phyloP scores from a whole-genome alignment of 495 filamentous ascomycete genomes.

The Hyphodiscus hymeniophilus region DNA sequence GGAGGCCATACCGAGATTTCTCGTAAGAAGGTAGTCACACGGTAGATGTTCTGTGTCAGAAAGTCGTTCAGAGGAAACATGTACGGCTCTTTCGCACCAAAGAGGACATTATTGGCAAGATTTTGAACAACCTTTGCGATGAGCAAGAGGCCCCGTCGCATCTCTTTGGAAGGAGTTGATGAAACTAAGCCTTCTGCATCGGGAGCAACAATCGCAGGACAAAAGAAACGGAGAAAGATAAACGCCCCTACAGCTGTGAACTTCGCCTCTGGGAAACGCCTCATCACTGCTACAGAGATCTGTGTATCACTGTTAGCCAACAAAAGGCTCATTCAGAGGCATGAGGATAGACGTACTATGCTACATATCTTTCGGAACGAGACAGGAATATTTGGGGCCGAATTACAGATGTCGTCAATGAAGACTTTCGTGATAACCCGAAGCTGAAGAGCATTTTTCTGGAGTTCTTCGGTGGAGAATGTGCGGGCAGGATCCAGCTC shows the following conservation, averaged over 20 bases:
- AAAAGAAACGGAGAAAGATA: constrained; percentile 63
- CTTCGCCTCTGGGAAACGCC: constrained; percentile 56
- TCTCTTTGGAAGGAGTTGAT: constrained; percentile 50
- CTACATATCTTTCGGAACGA: constrained; percentile 58
- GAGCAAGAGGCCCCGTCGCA: constrained; percentile 54
- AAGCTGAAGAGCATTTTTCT: constrained; percentile 52
- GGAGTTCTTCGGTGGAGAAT: constrained; percentile 45
- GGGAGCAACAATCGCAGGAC: constrained; percentile 59
- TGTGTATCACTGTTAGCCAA: constrained; percentile 10
- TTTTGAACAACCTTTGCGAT: constrained; percentile 64
- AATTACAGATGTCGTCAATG: constrained; percentile 57
- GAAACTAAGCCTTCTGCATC: constrained; percentile 55
- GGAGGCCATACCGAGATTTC: constrained; percentile 56
- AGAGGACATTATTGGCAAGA: constrained; percentile 60
- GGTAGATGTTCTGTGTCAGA: constrained; percentile 53
- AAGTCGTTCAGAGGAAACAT: constrained; percentile 63
- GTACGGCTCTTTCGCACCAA: constrained; percentile 61
- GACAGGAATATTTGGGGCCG: constrained; percentile 46
- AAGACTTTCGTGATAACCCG: constrained; percentile 55
- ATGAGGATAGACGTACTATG: constrained; percentile 34
- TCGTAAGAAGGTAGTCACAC: constrained; percentile 51
- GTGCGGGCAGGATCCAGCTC: constrained; percentile 55
- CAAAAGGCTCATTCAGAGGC: background rate
- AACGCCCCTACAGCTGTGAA: constrained; percentile 63
- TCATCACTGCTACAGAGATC: constrained; percentile 50